A percentile compares a stretch with the other conserved stretches of the same genome.
Evolutionary conservation across 192 early-diverging fungal genomes (phyloP).

Genomic region (Backusella sp.): DNA sequence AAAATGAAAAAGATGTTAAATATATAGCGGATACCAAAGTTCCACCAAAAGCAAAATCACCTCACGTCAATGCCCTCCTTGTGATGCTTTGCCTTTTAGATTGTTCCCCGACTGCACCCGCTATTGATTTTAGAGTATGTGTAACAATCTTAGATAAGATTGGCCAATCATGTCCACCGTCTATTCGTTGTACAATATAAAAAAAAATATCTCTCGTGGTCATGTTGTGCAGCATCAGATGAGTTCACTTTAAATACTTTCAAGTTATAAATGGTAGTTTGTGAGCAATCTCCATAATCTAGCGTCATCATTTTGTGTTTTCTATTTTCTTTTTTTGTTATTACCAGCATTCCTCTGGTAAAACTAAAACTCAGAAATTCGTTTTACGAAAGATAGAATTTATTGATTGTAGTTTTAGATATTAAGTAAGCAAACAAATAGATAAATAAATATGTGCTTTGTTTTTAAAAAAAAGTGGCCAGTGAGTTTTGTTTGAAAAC

Average conservation of each 20-base stretch:
- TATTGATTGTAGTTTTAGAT: background rate
- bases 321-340: background rate
- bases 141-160: conserved; percentile 3
- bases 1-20: background rate
- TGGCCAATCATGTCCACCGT: background rate
- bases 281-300: background rate
- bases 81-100: background rate
- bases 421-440: conserved; percentile 5
- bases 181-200: background rate
- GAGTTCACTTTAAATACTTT: background rate
- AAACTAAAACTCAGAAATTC: conserved; percentile 1
- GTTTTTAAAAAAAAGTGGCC: background rate
- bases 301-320: background rate
- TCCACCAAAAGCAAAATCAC: conserved; percentile 9
- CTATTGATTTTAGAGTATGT: background rate
- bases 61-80: conserved; percentile 3
- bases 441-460: background rate
- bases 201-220: background rate
- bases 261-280: background rate
- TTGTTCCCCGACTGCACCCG: conserved; percentile 4
- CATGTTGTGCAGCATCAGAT: conserved; percentile 8
- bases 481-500: background rate
- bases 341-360: background rate
- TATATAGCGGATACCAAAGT: background rate
- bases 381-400: background rate